Conservation (phyloP, 352 stramenopile species). For the Globisporangium okanoganense region DNA sequence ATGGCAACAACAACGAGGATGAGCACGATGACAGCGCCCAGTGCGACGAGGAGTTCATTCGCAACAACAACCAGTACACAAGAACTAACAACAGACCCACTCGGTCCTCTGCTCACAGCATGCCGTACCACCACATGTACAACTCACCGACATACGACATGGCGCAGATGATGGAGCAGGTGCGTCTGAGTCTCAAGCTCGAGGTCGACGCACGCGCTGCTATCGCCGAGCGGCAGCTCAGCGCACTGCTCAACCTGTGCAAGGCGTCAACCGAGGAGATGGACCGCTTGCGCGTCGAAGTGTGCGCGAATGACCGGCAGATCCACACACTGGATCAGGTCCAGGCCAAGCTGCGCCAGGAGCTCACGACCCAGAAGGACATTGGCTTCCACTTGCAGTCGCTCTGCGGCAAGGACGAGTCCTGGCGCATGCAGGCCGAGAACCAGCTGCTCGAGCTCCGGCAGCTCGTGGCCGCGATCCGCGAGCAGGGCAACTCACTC, state of each 20-base stretch:
- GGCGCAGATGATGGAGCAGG: slow-evolving; percentile 83
- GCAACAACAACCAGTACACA: not conserved
- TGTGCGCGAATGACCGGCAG: slow-evolving; percentile 67
- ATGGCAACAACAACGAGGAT: slow-evolving; percentile 20
- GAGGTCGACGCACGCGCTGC: slow-evolving; percentile 75
- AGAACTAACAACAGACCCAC: not conserved
- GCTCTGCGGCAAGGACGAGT: slow-evolving; percentile 82
- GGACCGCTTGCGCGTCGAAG: slow-evolving; percentile 62
- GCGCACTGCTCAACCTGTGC: slow-evolving; percentile 62
- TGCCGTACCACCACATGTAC: slow-evolving; percentile 51
- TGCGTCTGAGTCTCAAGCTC: slow-evolving; percentile 76
- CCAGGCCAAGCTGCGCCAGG: slow-evolving; percentile 70
- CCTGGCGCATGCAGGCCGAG: slow-evolving; percentile 80
- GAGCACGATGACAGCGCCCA: slow-evolving; percentile 15
- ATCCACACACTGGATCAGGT: slow-evolving; percentile 75
- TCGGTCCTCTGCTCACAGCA: not conserved
- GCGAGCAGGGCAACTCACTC: slow-evolving; percentile 64
- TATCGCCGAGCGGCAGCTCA: slow-evolving; percentile 77
- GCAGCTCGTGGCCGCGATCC: slow-evolving; percentile 62
- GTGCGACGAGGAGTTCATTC: slow-evolving; percentile 20
- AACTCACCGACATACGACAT: slow-evolving; percentile 72
- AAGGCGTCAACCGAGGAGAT: slow-evolving; percentile 74
- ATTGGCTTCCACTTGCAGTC: slow-evolving; percentile 79
- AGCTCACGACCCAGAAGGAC: slow-evolving; percentile 79
- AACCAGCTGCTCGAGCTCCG: slow-evolving; percentile 77